Evolutionary conservation across 441 rosid species (phyloP).

Genomic region (Corymbia citriodora): DNA sequence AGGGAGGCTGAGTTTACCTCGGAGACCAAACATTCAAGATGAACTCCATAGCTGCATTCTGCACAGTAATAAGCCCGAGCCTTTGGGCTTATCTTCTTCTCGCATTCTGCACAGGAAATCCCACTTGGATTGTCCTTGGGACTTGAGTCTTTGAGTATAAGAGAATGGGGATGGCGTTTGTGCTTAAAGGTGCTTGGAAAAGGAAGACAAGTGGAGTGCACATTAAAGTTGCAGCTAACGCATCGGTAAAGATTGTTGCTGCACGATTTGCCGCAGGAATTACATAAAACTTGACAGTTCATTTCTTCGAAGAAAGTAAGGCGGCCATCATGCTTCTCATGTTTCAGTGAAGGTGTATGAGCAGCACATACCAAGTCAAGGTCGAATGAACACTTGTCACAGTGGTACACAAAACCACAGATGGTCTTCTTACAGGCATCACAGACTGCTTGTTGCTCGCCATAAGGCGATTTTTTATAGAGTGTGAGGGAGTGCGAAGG

Average conservation of each 20-base stretch:
- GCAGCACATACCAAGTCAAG: background rate
- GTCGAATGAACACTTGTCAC: background rate
- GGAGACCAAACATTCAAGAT: background rate
- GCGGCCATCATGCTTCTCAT: slow-evolving; percentile 2
- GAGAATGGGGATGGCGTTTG: background rate
- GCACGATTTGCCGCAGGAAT: background rate
- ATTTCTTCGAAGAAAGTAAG: slow-evolving; percentile 1
- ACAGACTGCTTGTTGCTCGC: background rate
- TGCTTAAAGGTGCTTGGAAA: background rate
- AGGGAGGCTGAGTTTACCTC: background rate
- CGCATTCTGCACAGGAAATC: background rate
- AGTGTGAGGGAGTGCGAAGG: background rate
- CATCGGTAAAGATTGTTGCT: background rate
- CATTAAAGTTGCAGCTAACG: background rate
- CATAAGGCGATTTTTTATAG: background rate
- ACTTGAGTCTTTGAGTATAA: background rate
- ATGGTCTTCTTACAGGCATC: background rate
- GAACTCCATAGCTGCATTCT: slow-evolving; percentile 8
- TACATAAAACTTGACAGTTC: background rate
- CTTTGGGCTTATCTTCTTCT: background rate
- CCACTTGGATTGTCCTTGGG: background rate
- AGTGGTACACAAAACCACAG: background rate
- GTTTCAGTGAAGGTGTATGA: background rate
- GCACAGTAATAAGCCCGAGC: background rate
- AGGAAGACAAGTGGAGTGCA: background rate